Base-by-base conservation (phyloP, 345 rosid genomes). In the Lepidium aucheri region DNA sequence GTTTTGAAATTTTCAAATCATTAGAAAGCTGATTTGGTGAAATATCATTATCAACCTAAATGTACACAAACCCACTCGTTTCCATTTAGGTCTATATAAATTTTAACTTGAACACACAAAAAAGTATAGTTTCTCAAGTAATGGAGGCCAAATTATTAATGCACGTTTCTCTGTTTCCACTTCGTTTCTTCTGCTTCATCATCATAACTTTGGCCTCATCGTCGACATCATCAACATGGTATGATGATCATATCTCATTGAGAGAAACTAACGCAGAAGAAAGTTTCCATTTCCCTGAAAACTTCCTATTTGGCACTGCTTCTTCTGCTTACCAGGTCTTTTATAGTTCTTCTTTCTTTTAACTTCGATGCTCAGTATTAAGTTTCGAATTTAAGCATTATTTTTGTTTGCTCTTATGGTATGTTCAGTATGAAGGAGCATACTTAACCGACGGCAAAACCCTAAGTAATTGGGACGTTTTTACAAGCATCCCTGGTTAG, bases 261-360 rank as follows among this genome's bases (percentile, higher is more conserved):
- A 73, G 54, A 35, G 62, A 51, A 38, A 43, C 6, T 11, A 46
- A 30, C 33, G n/a, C 14, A 20, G 45, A 40, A 57, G 60, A 57
- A 20, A 52, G 0, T 47, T 67, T 51, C 20, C 0, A 56, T 4
- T 80, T 87, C 45, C 84, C 87, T 1, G 20, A 53, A 14, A 53
- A 68, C 72, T 88, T 91, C 68, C 85, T 91, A 61, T 84, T 86
- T 56, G 96, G 95, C 60, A 82, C 93, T 10, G 87, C 96, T 16
- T 84, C 97, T 50, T 88, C 93, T 67, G 77, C 95, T 38, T 86
- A 86, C 63, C 91, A 90, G 90, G 90, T 87, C 63, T 68, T 68
- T 17, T 20, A 26, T 1, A 9, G 13, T 5, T 26, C 26, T 47
- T 18, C 15, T 20, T 26, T 46, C 34, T n/a, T n/a, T n/a, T n/a